Conservation (phyloP, 2,329 filamentous ascomycete species). For the Ophiocordyceps camponoti-leonardi region DNA sequence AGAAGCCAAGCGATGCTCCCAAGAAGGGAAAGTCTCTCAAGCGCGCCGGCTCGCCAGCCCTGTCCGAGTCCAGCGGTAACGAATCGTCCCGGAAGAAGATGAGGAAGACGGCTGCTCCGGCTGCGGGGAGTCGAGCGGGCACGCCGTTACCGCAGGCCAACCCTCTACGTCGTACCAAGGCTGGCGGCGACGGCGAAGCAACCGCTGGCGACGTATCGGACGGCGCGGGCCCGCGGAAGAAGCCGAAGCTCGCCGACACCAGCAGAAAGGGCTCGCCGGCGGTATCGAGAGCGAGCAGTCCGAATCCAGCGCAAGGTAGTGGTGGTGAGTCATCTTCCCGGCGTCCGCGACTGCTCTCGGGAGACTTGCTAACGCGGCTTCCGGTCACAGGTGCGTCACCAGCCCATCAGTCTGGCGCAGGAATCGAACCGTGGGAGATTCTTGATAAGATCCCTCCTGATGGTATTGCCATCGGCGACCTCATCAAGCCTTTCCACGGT, state of each 20-base stretch:
- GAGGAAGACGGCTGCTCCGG: constrained; percentile 40
- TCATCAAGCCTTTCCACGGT: constrained; percentile 35
- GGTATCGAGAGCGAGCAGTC: constrained; percentile 46
- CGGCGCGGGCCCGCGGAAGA: constrained; percentile 29
- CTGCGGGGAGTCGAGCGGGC: constrained; percentile 33
- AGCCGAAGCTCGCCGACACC: constrained; percentile 34
- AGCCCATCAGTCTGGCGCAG: constrained; percentile 13
- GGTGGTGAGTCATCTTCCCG: constrained; percentile 18
- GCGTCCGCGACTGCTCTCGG: neutral
- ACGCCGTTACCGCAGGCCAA: constrained; percentile 31
- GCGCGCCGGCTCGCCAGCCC: constrained; percentile 68
- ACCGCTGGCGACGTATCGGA: constrained; percentile 53
- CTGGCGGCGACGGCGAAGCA: constrained; percentile 45
- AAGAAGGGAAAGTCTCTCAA: constrained; percentile 54
- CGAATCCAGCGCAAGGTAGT: constrained; percentile 24
- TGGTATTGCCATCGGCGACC: constrained; percentile 35
- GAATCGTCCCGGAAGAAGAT: constrained; percentile 70
- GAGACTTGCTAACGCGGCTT: neutral
- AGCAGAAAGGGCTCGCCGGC: constrained; percentile 33
- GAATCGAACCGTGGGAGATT: constrained; percentile 34
- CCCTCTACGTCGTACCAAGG: constrained; percentile 22
- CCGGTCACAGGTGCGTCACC: constrained; percentile 13
- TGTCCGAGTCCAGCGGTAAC: constrained; percentile 82
- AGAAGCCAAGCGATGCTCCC: constrained; percentile 15
- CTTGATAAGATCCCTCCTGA: constrained; percentile 33